Evolutionary conservation across 2,329 filamentous ascomycete genomes (phyloP), one percentile per base, ranked within the genome.

Genomic region (Penicillium frequentans): DNA sequence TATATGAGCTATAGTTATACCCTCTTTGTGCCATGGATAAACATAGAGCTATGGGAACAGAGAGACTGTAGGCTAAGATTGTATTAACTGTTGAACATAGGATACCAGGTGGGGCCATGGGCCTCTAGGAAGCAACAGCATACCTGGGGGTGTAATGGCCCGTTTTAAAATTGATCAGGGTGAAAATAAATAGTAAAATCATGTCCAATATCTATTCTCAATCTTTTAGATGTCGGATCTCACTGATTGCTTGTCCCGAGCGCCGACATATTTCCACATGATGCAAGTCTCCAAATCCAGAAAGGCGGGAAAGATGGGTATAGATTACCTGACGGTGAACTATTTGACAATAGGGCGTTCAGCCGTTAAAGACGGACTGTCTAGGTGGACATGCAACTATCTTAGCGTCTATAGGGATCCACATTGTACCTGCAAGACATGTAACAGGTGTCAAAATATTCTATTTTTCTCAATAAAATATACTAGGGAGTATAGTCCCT

Each of bases 21-120:
- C 49, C 46, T 24, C 66, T 69, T 69, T 69, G 67, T 69, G 58
- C 62, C 60, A 57, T 58, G 57, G 59, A 49, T 14, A 50, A 24
- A 33, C 39, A 52, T 42, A 52, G 9, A 47, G n/a, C 8, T 16
- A n/a, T 21, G 19, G 23, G 16, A 33, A 44, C 19, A 23, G 24
- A 59, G 29, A 59, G 46, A 57, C 43, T 37, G 44, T n/a, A 37
- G 33, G 33, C 46, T 44, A 31, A 24, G 49, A 42, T 49, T 24
- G 3, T 8, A 10, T 9, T 0, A 5, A 19, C n/a, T 19, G n/a
- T 39, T 19, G 9, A 16, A n/a, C 19, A 46, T 35, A 21, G 55
- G 24, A 37, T 19, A 9, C 31, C 31, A 14, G 29, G 19, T 19
- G 11, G 29, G 31, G 53, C 56, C 53, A 52, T 60, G 49, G 54